Conservation (phyloP, 495 filamentous ascomycete species). For the Beverwykella pulmonaria region DNA sequence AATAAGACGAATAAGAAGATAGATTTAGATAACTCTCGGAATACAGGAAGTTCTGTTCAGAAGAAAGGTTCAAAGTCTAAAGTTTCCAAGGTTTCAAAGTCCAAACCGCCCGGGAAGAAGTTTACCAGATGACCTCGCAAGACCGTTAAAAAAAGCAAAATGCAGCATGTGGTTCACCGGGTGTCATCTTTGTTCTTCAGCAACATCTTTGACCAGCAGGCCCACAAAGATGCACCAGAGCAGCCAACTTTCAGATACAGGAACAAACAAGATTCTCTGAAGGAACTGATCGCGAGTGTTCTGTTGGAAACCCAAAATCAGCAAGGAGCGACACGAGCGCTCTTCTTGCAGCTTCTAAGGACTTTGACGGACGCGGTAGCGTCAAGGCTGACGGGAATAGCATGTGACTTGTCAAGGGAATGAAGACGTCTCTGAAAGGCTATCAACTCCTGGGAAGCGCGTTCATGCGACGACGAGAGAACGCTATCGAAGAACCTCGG, state of each 20-base stretch:
- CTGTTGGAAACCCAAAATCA: conserved; percentile 27
- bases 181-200: conserved; percentile 22
- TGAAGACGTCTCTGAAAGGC: conserved; percentile 52
- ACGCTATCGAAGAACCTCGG: conserved; percentile 44
- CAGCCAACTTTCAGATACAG: conserved; percentile 23
- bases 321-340: conserved; percentile 28
- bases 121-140: conserved; percentile 4
- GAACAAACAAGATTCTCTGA: conserved; percentile 38
- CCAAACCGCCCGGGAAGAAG: background rate
- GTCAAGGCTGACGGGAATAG: conserved; percentile 48
- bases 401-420: conserved; percentile 53
- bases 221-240: conserved; percentile 28
- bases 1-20: conserved; percentile 22
- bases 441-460: conserved; percentile 60
- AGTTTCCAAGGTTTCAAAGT: background rate
- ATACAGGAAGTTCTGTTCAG: background rate
- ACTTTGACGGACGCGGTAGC: conserved; percentile 46
- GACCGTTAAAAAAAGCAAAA: conserved; percentile 2
- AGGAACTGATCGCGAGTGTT: conserved; percentile 42
- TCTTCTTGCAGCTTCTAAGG: conserved; percentile 44
- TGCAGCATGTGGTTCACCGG: background rate
- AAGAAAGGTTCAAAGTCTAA: conserved; percentile 18
- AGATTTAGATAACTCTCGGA: background rate
- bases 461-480: conserved; percentile 63
- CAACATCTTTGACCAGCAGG: conserved; percentile 41